phyloP scores from a whole-genome alignment of 441 rosid genomes.

The Corymbia calophylla region DNA sequence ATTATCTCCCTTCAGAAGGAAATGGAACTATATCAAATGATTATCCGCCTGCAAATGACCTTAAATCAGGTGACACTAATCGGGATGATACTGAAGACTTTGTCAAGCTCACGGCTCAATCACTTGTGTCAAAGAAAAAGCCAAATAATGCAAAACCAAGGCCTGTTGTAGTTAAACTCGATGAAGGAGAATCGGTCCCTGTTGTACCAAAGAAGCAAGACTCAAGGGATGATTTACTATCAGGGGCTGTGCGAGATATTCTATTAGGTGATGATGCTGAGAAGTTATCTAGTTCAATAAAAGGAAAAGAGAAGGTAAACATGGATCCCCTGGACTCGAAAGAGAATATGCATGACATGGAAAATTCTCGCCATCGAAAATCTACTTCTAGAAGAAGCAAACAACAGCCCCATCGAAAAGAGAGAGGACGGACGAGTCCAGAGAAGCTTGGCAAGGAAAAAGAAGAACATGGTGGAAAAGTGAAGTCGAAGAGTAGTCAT shows the following conservation, averaged over 20 bases:
- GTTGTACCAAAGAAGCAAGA: constrained; percentile 21
- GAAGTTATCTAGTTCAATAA: constrained; percentile 32
- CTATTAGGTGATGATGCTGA: constrained; percentile 32
- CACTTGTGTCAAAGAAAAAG: constrained; percentile 40
- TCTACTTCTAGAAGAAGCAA: constrained; percentile 36
- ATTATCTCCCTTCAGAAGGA: constrained; percentile 57
- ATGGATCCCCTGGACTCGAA: constrained; percentile 14
- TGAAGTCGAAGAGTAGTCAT: constrained; percentile 33
- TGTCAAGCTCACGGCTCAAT: constrained; percentile 41
- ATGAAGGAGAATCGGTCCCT: constrained; percentile 44
- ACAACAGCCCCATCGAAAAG: constrained; percentile 38
- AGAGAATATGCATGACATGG: constrained; percentile 22
- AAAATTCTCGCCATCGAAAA: constrained; percentile 23
- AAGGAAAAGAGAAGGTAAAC: constrained; percentile 48
- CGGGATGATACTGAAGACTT: constrained; percentile 35
- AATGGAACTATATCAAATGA: constrained; percentile 30
- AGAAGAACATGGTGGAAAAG: constrained; percentile 23
- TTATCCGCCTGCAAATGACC: constrained; percentile 70
- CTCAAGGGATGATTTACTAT: constrained; percentile 35
- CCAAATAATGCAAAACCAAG: constrained; percentile 52
- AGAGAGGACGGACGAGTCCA: constrained; percentile 27
- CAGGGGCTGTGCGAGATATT: constrained; percentile 57
- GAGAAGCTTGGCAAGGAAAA: constrained; percentile 28
- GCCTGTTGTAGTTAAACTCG: constrained; percentile 86
- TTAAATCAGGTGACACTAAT: constrained; percentile 16